phyloP scores from a whole-genome alignment of 176 grass and related monocot species.

The Raddia distichophylla region DNA sequence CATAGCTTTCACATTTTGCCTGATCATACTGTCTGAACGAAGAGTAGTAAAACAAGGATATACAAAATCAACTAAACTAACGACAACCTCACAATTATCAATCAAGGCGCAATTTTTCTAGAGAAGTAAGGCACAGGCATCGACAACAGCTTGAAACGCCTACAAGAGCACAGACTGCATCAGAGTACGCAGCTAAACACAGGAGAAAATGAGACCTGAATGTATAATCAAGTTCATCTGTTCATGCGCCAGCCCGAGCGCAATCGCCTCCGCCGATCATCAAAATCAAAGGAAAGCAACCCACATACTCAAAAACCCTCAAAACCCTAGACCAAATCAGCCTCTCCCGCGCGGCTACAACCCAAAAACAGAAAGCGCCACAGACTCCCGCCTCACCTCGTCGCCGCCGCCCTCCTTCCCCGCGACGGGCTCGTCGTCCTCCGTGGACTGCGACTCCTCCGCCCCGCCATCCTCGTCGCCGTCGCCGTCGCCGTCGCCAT shows the following conservation, averaged over 20 bases:
- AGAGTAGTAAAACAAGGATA: background rate
- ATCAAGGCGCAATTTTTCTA: background rate
- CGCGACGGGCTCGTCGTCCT: constrained; percentile 52
- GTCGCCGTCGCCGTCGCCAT: constrained; percentile 30
- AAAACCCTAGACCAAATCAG: background rate
- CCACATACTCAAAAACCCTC: background rate
- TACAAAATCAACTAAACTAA: constrained; percentile 9
- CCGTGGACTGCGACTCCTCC: constrained; percentile 49
- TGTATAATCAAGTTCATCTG: background rate
- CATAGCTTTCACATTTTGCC: background rate
- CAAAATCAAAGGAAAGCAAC: background rate
- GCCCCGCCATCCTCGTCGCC: constrained; percentile 17
- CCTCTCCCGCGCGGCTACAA: background rate
- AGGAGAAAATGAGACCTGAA: background rate
- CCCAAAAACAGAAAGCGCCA: background rate
- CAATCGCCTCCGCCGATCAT: background rate
- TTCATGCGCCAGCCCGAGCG: background rate
- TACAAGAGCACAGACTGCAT: background rate
- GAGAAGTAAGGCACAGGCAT: background rate
- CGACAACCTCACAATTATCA: background rate
- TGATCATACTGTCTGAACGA: background rate
- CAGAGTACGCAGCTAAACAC: constrained; percentile 1
- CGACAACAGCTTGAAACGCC: background rate
- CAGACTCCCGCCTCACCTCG: constrained; percentile 34
- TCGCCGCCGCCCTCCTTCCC: constrained; percentile 16